A percentile compares a stretch with the other conserved stretches of the same genome.
Conservation (phyloP, 148 eudicot genomes). For the Rhododendron ovatum region DNA sequence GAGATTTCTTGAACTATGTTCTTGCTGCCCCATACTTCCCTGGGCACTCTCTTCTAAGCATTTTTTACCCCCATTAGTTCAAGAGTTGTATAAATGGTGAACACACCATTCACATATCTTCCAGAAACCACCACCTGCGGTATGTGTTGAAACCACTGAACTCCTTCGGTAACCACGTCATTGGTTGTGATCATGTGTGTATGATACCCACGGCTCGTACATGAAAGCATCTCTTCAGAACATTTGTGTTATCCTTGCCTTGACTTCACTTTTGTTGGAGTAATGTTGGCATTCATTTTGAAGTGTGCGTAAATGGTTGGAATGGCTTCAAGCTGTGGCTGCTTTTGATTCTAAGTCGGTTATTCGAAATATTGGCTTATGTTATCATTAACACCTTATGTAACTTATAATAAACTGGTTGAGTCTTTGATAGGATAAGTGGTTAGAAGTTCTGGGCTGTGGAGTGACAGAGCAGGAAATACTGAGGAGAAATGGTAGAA, state of each 20-base stretch:
- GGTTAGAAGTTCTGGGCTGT: slow-evolving; percentile 98
- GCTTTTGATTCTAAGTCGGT: not conserved
- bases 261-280: too few relatives aligned
- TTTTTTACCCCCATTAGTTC: not conserved
- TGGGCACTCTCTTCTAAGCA: not conserved
- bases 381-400: not conserved
- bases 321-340: not conserved
- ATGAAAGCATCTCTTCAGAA: not conserved
- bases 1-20: not conserved
- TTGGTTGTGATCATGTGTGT: not conserved
- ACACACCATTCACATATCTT: not conserved
- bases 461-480: slow-evolving; percentile 97
- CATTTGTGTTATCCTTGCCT: too few relatives aligned
- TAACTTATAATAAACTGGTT: not conserved
- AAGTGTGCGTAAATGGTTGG: not conserved
- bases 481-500: slow-evolving; percentile 71
- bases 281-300: not conserved
- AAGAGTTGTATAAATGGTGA: not conserved
- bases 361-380: not conserved
- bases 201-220: not conserved
- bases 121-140: not conserved
- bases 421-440: slow-evolving; percentile 61
- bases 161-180: not conserved
- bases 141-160: not conserved
- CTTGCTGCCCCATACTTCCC: not conserved